Base-by-base conservation (phyloP, 208 protist genomes). In the Trypanosoma vivax region DNA sequence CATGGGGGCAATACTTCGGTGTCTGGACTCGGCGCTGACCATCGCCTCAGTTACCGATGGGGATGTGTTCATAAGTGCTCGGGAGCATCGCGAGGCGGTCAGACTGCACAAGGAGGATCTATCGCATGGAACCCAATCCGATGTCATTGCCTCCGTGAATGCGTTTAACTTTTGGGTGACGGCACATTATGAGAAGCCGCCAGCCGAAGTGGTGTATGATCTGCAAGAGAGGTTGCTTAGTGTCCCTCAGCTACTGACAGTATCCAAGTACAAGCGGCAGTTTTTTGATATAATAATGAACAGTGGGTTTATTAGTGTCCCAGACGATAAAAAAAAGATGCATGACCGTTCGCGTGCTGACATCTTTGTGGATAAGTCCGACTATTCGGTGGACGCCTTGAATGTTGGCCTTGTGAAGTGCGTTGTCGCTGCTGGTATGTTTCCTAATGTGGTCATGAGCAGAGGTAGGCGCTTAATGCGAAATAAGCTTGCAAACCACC, bases 11-110 rank as follows among this genome's bases (percentile, higher is more conserved):
- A 74, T 97, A 0, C 76, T 98, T 14, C 37, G 72, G 19, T 98
- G 95, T 66, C 54, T 98, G 23, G 96, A 98, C 71, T 75, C 94
- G 0, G 75, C 90, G 13, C 70, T 98, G 23, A 98, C 95, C 0
- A 83, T 98, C 50, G 96, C 95, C 0, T 86, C 96, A 2, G 56
- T 63, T 13, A 54, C 37, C 4, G 54, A 88, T 14, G 48, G 43
- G 5, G 78, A 83, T 52, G 73, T 91, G 27, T 95, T 93, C 50
- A 33, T 62, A 10, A 61, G 71, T 50, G 51, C 56, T 13, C 70
- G 74, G 13, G 79, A 87, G 23, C 60, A 74, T 14, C 60, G 78
- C 1, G 64, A 72, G 11, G 66, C 70, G 9, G 72, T 83, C 7
- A 76, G 83, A 11, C 23, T 90, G 31, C 69, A 90, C 56, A 80